These are phyloP conservation scores for Fusarium algeriense DNA, from an alignment of 2,329 filamentous ascomycete species.

Conservation along the genomic window DNA sequence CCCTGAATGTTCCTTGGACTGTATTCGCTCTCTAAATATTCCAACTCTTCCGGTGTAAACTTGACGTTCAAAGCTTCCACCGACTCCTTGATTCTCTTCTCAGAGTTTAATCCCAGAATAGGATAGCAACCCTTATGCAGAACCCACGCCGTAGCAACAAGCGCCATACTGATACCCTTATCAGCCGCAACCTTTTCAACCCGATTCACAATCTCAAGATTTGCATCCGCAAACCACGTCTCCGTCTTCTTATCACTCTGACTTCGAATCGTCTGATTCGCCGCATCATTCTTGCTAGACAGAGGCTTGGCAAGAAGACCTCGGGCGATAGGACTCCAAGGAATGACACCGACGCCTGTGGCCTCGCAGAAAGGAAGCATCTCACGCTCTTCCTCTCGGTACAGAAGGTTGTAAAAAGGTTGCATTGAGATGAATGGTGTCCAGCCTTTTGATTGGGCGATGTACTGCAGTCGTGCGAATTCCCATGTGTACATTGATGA, in stretches of 20 bases:
- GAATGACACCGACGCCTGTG: constrained; percentile 52
- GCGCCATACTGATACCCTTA: constrained; percentile 70
- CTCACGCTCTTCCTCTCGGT: constrained; percentile 68
- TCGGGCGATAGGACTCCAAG: constrained; percentile 52
- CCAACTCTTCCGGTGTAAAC: constrained; percentile 69
- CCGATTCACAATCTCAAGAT: constrained; percentile 49
- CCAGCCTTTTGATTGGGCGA: constrained; percentile 67
- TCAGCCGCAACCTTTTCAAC: constrained; percentile 69
- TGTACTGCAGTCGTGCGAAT: constrained; percentile 64
- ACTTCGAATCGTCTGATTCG: constrained; percentile 31
- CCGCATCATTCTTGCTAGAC: constrained; percentile 19
- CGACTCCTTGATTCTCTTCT: constrained; percentile 72
- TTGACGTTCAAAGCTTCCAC: constrained; percentile 60
- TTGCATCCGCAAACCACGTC: constrained; percentile 46
- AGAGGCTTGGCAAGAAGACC: constrained; percentile 50
- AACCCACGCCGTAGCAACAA: constrained; percentile 75
- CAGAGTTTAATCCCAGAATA: constrained; percentile 72
- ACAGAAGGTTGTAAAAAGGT: constrained; percentile 68
- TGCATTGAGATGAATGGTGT: constrained; percentile 72
- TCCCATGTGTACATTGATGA: constrained; percentile 64
- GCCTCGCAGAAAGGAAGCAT: constrained; percentile 55
- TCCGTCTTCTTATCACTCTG: constrained; percentile 41
- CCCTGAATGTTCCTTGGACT: constrained; percentile 62
- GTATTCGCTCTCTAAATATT: constrained; percentile 73
- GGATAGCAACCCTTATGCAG: constrained; percentile 66